Conservation (phyloP, 1,284 basidiomycete species). For the Moniliophthora roreri region DNA sequence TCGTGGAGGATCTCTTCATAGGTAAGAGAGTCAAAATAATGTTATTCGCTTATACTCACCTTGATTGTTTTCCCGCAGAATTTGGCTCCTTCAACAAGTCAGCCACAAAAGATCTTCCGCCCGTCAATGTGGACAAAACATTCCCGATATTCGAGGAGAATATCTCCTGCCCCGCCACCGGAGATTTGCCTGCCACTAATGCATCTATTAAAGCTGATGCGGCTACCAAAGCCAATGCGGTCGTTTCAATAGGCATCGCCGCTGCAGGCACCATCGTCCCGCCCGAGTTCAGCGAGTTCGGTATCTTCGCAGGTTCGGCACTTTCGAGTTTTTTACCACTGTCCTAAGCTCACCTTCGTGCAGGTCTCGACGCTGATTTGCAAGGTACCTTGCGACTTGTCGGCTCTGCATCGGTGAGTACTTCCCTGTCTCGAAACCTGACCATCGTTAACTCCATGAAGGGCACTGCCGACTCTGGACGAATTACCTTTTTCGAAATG, state of each 20-base stretch:
- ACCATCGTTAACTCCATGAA: too few species aligned
- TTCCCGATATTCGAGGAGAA: slow-evolving; percentile 20
- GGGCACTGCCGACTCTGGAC: slow-evolving; percentile 13
- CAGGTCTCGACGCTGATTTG: slow-evolving; percentile 13
- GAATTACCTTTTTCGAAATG: slow-evolving; percentile 12
- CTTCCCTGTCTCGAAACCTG: not conserved
- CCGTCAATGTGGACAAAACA: slow-evolving; percentile 18
- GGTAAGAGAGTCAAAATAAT: slow-evolving; percentile 13
- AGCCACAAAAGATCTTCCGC: slow-evolving; percentile 13
- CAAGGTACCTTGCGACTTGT: slow-evolving; percentile 12
- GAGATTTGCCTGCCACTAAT: slow-evolving; percentile 18
- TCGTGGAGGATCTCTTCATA: slow-evolving; percentile 18
- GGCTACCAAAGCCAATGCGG: slow-evolving; percentile 10
- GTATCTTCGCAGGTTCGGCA: slow-evolving; percentile 12
- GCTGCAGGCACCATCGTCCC: slow-evolving; percentile 17
- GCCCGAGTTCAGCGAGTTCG: slow-evolving; percentile 13
- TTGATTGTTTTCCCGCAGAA: not conserved
- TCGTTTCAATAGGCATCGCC: slow-evolving; percentile 11
- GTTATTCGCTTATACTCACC: not conserved
- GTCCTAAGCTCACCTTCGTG: not conserved
- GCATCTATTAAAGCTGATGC: slow-evolving; percentile 19
- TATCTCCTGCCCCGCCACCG: slow-evolving; percentile 18
- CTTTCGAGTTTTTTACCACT: not conserved
- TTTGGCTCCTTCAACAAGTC: slow-evolving; percentile 10
- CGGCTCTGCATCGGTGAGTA: slow-evolving; percentile 7